Base-by-base conservation (phyloP, 805 yeast species). In the Starmerella cellae region DNA sequence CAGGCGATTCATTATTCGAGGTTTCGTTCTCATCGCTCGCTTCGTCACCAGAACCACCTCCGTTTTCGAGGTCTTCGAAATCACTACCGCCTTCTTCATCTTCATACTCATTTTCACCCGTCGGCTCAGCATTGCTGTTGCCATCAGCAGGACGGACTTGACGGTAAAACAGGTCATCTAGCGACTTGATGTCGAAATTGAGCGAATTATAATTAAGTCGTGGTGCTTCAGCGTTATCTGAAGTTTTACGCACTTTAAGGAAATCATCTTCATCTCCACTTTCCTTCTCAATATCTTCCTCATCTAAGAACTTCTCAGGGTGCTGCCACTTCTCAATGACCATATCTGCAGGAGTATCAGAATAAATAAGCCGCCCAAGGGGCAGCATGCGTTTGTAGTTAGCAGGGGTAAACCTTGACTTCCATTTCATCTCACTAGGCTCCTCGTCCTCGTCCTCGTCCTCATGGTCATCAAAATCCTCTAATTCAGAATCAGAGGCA, bases 311-410 rank as follows among this genome's bases (percentile, higher is more conserved):
- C 3, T 46, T 50, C 16, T 47, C 50, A 9, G 53, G 53, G 33
- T 57, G 56, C 20, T 38, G 46, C 59, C 62, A 60, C 21, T 55
- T 41, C 38, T 44, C 38, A 11, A 56, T 39, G 6, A 60, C 55
- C 20, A 60, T 62, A 2, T 63, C 67, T 0, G 96, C 87, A 11
- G 84, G 68, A 51, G 82, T 79, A 44, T 79, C 76, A 73, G 81
- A 69, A 60, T 91, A 88, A 4, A 91, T 65, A 43, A 88, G 64
- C 55, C 81, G 82, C 52, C 79, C 77, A 47, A 88, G 74, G 59
- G 88, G 82, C 87, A 93, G 82, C 73, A 53, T 63, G 68, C 56
- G 61, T 65, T 45, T 63, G 56, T 4, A 71, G 50, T n/a, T 79
- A 72, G 47, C 72, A 66, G 44, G 82, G 65, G 52, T 70, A 76